Evolutionary conservation across 2,329 filamentous ascomycete genomes (phyloP).

Genomic region (Rutstroemia sp.): DNA sequence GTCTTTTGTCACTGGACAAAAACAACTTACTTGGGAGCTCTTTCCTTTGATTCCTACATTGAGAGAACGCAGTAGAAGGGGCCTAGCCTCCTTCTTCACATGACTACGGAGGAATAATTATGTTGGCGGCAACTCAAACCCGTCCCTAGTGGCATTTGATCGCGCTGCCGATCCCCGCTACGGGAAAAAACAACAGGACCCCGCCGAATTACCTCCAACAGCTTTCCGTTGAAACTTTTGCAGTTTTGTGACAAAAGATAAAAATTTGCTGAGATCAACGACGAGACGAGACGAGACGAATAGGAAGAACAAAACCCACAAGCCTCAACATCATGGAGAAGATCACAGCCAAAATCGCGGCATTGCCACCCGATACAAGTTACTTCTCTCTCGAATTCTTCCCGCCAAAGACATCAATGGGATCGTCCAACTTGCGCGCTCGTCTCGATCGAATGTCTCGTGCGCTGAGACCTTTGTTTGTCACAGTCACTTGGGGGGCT

Average conservation of each 20-base stretch:
- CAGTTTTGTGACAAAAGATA: background rate
- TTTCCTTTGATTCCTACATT: too few species aligned
- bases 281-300: too few species aligned
- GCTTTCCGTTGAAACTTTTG: background rate
- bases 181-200: slow-evolving; percentile 2
- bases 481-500: slow-evolving; percentile 97
- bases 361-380: slow-evolving; percentile 69
- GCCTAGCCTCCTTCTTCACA: too few species aligned
- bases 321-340: slow-evolving; percentile 46
- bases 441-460: slow-evolving; percentile 93
- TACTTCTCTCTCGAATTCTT: slow-evolving; percentile 99
- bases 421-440: slow-evolving; percentile 86
- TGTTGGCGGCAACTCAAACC: background rate
- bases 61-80: too few species aligned
- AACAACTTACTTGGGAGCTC: too few species aligned
- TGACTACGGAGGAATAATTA: too few species aligned
- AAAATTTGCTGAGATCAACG: too few species aligned
- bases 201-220: background rate
- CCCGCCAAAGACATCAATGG: slow-evolving; percentile 94
- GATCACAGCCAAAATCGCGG: slow-evolving; percentile 92
- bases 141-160: background rate
- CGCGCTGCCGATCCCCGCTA: background rate
- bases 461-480: slow-evolving; percentile 83
- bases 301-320: background rate
- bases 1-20: background rate